Percentiles rank a stretch among this genome's conserved stretches.
These are phyloP conservation scores for Polygonum aviculare DNA, from an alignment of 148 eudicot genomes.

Conservation along the genomic window DNA sequence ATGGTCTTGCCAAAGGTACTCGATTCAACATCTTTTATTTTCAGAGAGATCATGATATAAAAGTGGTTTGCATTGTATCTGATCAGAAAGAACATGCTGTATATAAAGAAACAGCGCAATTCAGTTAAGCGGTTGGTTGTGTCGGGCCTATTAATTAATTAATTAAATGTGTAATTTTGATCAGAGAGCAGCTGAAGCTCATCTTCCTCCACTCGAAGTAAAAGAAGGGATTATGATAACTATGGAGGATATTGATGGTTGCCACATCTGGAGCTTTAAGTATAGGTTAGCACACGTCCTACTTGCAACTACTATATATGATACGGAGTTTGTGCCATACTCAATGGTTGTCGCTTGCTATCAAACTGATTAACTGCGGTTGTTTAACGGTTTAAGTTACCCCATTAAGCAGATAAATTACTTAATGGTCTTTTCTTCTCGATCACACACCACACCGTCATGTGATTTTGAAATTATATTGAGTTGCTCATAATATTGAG, in stretches of 20 bases:
- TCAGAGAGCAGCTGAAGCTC: constrained; percentile 72
- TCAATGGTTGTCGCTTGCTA: not conserved
- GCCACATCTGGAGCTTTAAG: constrained; percentile 74
- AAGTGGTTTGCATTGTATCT: not conserved
- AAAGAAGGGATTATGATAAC: constrained; percentile 59
- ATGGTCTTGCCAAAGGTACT: constrained; percentile 81
- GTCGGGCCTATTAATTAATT: not conserved
- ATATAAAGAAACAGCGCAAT: not conserved
- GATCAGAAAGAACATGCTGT: not conserved
- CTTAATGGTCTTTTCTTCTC: not conserved
- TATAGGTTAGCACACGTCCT: constrained; percentile 42
- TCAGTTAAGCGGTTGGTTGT: not conserved
- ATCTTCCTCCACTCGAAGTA: constrained; percentile 51
- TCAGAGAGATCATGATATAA: not conserved
- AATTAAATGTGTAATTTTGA: not conserved
- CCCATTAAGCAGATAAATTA: not conserved
- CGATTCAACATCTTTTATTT: not conserved
- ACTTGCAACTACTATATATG: not conserved
- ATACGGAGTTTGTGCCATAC: not conserved
- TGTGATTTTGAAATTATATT: not conserved
- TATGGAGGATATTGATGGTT: constrained; percentile 78
- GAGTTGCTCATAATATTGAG: constrained; percentile 3
- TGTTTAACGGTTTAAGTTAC: not conserved
- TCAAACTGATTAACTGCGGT: not conserved
- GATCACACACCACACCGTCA: no score